Evolutionary conservation across 2,329 filamentous ascomycete species (phyloP), one percentile per base, ranked within the genome.

Genomic region (Xylaria sp.): DNA sequence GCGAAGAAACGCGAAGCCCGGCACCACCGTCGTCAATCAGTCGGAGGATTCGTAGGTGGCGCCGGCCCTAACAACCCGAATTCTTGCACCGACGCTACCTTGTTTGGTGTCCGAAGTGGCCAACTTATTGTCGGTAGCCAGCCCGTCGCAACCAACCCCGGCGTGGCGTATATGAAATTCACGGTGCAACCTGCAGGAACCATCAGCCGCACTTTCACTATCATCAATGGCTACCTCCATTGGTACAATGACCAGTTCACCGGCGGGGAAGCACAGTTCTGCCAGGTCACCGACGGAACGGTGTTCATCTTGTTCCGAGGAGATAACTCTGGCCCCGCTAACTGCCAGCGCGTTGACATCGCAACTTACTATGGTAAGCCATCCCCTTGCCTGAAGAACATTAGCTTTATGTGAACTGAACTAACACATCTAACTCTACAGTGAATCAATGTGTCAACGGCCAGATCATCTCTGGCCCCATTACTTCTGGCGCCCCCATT

Each of bases 161-260:
- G 72, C 18, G 62, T 72, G 3, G 27, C 61, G 2, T 76, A 64
- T 65, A 68, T 71, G 8, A 62, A 65, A 0, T 60, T 78, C 60
- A 23, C 23, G 3, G 66, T 69, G 13, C n/a, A 23, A 4, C 66
- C 69, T 3, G 12, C 29, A 3, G 63, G 68, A 18, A 2, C 65
- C 18, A 66, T 72, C 42, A 63, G 66, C 32, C 65, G 47, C 16
- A 73, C 66, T 9, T 75, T 74, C 65, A 70, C 65, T 23, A 63
- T 73, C 3, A 57, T 73, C 40, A 59, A 72, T 32, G 69, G 69
- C 21, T 8, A 65, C n/a, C 68, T 79, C 25, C 66, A 74, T 60
- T 79, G 78, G 78, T 72, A 63, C 64, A 75, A 78, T 61, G 47
- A 23, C 5, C 63, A 54, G 5, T 79, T 79, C 64, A 58, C 60